Evolutionary conservation across 2,329 filamentous ascomycete genomes (phyloP).

Genomic region (Akanthomyces lecanii): DNA sequence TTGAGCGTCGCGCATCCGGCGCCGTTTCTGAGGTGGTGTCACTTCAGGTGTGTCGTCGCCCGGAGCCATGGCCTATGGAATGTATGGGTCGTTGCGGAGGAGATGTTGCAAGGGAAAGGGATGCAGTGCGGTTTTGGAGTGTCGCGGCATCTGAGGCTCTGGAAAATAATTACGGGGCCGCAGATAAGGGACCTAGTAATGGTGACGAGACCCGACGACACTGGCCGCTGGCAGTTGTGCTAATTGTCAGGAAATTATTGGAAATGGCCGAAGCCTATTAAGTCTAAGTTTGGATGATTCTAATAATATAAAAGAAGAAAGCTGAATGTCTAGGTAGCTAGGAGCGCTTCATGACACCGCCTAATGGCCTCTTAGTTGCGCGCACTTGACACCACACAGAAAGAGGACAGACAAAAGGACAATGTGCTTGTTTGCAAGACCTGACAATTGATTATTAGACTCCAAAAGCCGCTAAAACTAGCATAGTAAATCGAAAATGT

Average conservation of each 20-base stretch:
- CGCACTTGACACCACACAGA: not conserved
- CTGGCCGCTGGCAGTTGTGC: not conserved
- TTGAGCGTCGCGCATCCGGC: conserved; percentile 29
- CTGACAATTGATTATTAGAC: no score
- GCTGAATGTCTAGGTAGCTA: accelerated
- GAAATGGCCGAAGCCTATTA: not conserved
- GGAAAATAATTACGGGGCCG: conserved; percentile 13
- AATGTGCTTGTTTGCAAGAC: not conserved
- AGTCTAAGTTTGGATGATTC: no score
- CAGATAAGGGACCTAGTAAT: not conserved
- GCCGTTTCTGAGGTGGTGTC: conserved; percentile 30
- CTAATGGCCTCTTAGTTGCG: not conserved
- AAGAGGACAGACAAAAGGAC: no score
- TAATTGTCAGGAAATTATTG: not conserved
- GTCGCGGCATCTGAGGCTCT: not conserved
- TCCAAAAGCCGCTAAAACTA: no score
- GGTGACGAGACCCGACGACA: not conserved
- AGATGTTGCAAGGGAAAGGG: not conserved
- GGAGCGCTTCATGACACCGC: no score
- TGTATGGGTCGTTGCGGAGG: not conserved
- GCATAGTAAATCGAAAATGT: no score
- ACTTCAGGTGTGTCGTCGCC: conserved; percentile 24
- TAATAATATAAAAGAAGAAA: not conserved
- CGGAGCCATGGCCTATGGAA: conserved; percentile 26
- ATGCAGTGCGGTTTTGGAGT: not conserved